Conservation (phyloP, 2,329 filamentous ascomycete species). For the Verticillium albo-atrum region DNA sequence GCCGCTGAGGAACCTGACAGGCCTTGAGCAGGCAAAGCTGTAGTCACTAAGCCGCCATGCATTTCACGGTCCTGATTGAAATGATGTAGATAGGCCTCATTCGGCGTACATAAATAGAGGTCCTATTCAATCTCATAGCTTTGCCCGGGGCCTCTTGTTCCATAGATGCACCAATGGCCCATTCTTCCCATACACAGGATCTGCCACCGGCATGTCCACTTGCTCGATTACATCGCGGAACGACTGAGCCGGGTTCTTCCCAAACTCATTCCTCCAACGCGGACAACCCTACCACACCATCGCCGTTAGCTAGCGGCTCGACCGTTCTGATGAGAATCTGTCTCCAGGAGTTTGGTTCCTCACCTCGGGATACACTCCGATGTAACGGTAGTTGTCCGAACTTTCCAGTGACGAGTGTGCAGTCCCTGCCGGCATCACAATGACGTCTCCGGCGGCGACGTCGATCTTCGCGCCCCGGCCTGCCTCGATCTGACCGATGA, state of each 20-base stretch:
- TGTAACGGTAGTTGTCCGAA: constrained; percentile 13
- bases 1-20: constrained; percentile 16
- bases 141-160: not conserved
- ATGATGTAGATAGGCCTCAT: too few relatives aligned
- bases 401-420: constrained; percentile 12
- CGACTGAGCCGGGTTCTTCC: not conserved
- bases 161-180: not conserved
- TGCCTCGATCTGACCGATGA: constrained; percentile 13
- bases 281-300: not conserved
- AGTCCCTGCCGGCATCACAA: constrained; percentile 16
- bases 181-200: not conserved
- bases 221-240: not conserved
- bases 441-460: constrained; percentile 13
- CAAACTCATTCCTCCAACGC: not conserved
- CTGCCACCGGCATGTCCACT: not conserved
- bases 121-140: not conserved
- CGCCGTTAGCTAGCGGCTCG: too few relatives aligned
- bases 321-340: too few relatives aligned
- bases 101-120: too few relatives aligned
- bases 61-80: too few relatives aligned
- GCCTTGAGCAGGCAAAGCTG: constrained; percentile 20
- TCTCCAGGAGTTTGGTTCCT: not conserved
- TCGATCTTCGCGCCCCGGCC: constrained; percentile 9
- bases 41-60: constrained; percentile 7
- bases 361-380: constrained; percentile 17